phyloP scores from a whole-genome alignment of 1,284 basidiomycete species.

The Marasmius tenuissimus region DNA sequence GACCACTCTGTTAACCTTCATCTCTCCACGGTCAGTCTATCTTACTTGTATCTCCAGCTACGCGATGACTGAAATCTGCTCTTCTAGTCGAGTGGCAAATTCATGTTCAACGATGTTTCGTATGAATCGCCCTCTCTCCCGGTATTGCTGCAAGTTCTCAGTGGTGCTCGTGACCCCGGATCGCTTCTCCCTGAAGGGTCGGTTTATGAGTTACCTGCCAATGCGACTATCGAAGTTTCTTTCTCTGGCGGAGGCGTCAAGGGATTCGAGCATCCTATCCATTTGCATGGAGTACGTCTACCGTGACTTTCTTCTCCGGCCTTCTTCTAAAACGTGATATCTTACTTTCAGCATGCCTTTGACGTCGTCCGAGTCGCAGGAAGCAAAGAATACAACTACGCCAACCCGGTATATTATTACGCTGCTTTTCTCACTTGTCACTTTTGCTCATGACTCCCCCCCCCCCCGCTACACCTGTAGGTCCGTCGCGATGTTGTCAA shows the following conservation, averaged over 20 bases:
- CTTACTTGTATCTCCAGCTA: not conserved
- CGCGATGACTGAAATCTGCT: not conserved
- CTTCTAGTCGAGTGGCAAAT: not conserved
- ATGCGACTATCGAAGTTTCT: conserved; percentile 20
- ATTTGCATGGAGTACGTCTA: conserved; percentile 35
- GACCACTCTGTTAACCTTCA: conserved; percentile 4
- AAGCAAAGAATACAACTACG: conserved; percentile 31
- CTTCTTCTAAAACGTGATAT: not conserved
- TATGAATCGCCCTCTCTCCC: conserved; percentile 10
- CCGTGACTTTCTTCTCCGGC: conserved; percentile 15
- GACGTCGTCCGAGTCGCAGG: conserved; percentile 6
- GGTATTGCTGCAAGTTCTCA: conserved; percentile 12
- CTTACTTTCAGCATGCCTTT: conserved; percentile 7
- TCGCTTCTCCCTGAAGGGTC: conserved; percentile 20
- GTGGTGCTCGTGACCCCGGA: not conserved
- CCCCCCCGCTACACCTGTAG: not conserved
- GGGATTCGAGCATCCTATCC: conserved; percentile 37
- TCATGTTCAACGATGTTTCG: conserved; percentile 9
- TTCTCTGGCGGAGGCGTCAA: conserved; percentile 12
- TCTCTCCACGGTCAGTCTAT: conserved; percentile 1
- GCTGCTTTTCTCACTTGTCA: conserved; percentile 15
- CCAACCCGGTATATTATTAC: conserved; percentile 27
- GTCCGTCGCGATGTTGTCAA: conserved; percentile 33
- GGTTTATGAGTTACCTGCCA: conserved; percentile 18
- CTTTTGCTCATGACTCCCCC: not conserved